These are phyloP conservation scores for Thuidium tamariscinum DNA, from an alignment of 225 moss, liverwort and hornwort species.

Conservation along the genomic window DNA sequence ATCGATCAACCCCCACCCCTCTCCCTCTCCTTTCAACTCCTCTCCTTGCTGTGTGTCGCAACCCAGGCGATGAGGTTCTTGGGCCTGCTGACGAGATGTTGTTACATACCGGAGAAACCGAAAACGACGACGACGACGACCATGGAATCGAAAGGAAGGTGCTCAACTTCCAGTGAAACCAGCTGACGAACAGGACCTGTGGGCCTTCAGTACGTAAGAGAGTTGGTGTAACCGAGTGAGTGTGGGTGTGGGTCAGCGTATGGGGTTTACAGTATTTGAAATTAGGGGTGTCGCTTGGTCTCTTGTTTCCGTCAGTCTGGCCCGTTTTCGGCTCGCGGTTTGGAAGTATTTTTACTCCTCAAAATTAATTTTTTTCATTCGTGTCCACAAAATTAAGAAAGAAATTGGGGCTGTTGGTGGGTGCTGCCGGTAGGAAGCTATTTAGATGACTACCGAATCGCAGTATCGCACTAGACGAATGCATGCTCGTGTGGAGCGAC, in stretches of 20 bases:
- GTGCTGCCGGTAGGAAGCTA: neutral
- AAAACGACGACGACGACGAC: neutral
- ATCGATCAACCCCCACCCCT: neutral
- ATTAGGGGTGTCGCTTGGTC: neutral
- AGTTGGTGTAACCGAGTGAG: neutral
- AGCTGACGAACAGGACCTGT: neutral
- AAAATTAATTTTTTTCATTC: neutral
- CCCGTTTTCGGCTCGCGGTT: neutral
- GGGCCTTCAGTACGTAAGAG: no score
- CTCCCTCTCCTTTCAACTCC: neutral
- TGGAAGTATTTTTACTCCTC: neutral
- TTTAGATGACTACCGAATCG: no score
- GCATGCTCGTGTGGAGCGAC: neutral
- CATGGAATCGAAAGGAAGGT: neutral
- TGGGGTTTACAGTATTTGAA: neutral
- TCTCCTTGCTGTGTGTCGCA: no score
- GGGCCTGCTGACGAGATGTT: neutral
- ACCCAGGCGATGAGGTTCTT: neutral
- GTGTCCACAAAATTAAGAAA: neutral
- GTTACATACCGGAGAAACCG: neutral
- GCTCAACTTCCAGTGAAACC: neutral
- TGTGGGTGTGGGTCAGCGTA: neutral
- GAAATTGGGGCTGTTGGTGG: neutral
- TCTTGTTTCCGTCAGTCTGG: neutral
- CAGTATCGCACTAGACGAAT: no score